Evolutionary conservation across 2,329 filamentous ascomycete species (phyloP).

Genomic region (Nigrospora osmanthi): DNA sequence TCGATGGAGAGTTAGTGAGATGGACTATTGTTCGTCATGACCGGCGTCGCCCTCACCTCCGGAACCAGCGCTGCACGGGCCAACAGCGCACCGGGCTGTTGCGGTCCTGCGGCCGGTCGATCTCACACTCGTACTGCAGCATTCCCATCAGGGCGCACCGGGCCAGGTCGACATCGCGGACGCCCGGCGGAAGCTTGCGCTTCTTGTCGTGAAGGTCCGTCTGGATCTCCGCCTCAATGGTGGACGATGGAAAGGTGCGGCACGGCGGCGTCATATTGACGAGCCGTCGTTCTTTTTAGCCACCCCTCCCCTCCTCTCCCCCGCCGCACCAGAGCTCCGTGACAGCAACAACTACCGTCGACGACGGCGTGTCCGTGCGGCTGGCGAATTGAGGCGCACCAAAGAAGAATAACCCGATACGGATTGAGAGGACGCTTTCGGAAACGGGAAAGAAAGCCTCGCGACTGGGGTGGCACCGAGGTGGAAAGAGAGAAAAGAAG

Average conservation of each 20-base stretch:
- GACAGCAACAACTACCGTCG: too few relatives aligned
- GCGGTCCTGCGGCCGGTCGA: constrained; percentile 36
- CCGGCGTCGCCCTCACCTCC: constrained; percentile 36
- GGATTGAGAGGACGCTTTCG: too few relatives aligned
- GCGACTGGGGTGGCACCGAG: too few relatives aligned
- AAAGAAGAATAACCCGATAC: too few relatives aligned
- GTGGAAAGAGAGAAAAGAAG: too few relatives aligned
- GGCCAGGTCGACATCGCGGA: constrained; percentile 37
- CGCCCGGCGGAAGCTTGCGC: constrained; percentile 38
- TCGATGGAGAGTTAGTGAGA: constrained; percentile 2
- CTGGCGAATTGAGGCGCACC: too few relatives aligned
- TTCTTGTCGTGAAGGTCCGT: constrained; percentile 38
- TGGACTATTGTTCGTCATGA: neutral
- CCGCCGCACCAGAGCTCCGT: too few relatives aligned
- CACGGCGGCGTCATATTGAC: constrained; percentile 49
- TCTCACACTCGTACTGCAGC: constrained; percentile 53
- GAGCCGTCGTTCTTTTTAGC: constrained; percentile 1
- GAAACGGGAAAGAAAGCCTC: too few relatives aligned
- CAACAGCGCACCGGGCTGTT: constrained; percentile 45
- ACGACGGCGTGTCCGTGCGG: too few relatives aligned
- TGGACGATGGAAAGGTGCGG: constrained; percentile 42
- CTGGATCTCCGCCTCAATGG: constrained; percentile 43
- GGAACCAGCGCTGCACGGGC: constrained; percentile 51
- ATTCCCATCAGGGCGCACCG: constrained; percentile 50
- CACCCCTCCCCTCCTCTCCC: neutral